phyloP scores from a whole-genome alignment of 495 filamentous ascomycete genomes.

The Penicillium nucicola region DNA sequence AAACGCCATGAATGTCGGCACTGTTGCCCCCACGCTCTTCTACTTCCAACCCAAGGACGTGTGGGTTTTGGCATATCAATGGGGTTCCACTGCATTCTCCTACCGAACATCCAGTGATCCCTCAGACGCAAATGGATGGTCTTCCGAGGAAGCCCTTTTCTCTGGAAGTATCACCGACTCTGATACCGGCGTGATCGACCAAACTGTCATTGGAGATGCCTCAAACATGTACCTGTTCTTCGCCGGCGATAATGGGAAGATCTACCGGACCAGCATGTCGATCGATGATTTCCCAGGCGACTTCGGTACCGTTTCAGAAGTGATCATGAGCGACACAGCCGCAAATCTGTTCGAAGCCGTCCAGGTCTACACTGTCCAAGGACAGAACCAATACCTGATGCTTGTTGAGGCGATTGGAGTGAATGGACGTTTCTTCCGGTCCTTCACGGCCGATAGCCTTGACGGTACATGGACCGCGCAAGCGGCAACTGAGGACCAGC shows the following conservation, averaged over 20 bases:
- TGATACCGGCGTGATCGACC: slow-evolving; percentile 51
- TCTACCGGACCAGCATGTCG: slow-evolving; percentile 59
- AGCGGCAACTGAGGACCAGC: too few species aligned
- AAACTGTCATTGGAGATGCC: slow-evolving; percentile 56
- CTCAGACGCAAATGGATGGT: slow-evolving; percentile 56
- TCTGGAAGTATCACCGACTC: slow-evolving; percentile 48
- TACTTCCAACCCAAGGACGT: slow-evolving; percentile 56
- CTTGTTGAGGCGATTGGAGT: too few species aligned
- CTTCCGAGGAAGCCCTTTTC: slow-evolving; percentile 48
- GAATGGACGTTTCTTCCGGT: too few species aligned
- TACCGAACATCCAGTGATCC: slow-evolving; percentile 58
- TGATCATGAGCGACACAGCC: background rate
- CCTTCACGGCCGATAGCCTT: too few species aligned
- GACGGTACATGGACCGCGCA: too few species aligned
- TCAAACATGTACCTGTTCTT: slow-evolving; percentile 62
- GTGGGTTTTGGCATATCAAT: slow-evolving; percentile 61
- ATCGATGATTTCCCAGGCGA: slow-evolving; percentile 30
- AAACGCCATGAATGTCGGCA: slow-evolving; percentile 39
- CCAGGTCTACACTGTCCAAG: background rate
- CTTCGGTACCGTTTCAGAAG: background rate
- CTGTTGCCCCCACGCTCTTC: slow-evolving; percentile 59
- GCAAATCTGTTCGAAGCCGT: slow-evolving; percentile 1
- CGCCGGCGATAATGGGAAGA: slow-evolving; percentile 59
- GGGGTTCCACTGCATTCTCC: slow-evolving; percentile 53
- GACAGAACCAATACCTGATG: too few species aligned